phyloP scores from a whole-genome alignment of 495 filamentous ascomycete species.

The Trichoderma virens region DNA sequence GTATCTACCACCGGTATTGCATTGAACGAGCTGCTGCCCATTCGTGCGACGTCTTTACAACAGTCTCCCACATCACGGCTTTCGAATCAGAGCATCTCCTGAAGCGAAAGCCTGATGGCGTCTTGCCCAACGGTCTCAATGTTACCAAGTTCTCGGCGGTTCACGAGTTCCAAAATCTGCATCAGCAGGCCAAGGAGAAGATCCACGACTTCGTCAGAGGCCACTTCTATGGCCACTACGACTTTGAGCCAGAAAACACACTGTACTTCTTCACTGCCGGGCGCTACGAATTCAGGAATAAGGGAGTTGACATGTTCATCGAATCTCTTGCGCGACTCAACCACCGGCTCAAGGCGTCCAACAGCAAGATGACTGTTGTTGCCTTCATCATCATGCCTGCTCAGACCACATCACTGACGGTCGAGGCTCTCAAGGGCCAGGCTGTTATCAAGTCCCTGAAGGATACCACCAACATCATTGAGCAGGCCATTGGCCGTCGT shows the following conservation, averaged over 20 bases:
- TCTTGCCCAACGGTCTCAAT: constrained; percentile 92
- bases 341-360: constrained; percentile 74
- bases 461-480: constrained; percentile 85
- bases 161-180: constrained; percentile 98
- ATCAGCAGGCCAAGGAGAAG: constrained; percentile 92
- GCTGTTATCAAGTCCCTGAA: constrained; percentile 93
- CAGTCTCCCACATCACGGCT: constrained; percentile 95
- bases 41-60: constrained; percentile 92
- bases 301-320: constrained; percentile 99
- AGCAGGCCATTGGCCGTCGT: constrained; percentile 81
- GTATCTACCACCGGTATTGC: constrained; percentile 98
- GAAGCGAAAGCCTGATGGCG: constrained; percentile 95
- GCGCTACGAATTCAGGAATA: constrained; percentile 95
- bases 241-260: constrained; percentile 93
- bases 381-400: constrained; percentile 99
- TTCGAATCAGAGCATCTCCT: constrained; percentile 96
- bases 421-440: constrained; percentile 93
- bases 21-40: constrained; percentile 92
- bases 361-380: constrained; percentile 93
- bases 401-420: constrained; percentile 90
- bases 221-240: constrained; percentile 97
- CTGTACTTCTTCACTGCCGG: constrained; percentile 97
- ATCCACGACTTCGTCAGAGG: constrained; percentile 97
- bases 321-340: constrained; percentile 92
- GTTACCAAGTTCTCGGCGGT: constrained; percentile 98